Conservation (phyloP, 148 eudicot species). For the Rhododendron kiyosumense region DNA sequence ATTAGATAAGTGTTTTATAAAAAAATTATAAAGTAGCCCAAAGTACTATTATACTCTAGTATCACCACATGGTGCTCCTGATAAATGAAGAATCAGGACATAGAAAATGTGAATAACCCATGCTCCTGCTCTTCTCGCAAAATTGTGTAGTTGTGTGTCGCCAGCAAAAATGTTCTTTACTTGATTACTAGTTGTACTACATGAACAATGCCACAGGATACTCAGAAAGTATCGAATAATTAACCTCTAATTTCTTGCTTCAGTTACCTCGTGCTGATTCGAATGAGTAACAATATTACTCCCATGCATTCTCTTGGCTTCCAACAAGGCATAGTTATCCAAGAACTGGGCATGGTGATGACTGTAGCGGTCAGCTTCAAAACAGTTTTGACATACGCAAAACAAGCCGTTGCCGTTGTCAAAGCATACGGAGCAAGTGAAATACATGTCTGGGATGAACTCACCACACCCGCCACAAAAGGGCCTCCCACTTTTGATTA, state of each 20-base stretch:
- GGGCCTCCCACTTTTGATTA: slow-evolving; percentile 20
- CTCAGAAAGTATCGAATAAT: neutral
- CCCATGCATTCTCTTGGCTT: neutral
- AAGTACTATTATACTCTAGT: too few relatives aligned
- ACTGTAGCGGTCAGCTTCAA: neutral
- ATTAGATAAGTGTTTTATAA: too few relatives aligned
- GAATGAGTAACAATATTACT: neutral
- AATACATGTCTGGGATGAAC: slow-evolving; percentile 2
- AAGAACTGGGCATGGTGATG: slow-evolving; percentile 16
- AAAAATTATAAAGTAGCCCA: too few relatives aligned
- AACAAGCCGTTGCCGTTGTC: neutral
- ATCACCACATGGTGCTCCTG: too few relatives aligned
- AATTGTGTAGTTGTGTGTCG: too few relatives aligned
- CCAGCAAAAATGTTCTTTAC: too few relatives aligned
- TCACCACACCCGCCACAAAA: slow-evolving; percentile 8
- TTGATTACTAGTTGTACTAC: too few relatives aligned
- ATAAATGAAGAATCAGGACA: too few relatives aligned
- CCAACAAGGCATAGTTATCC: slow-evolving; percentile 21
- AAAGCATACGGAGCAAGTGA: slow-evolving; percentile 11
- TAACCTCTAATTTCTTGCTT: neutral
- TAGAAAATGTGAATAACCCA: too few relatives aligned
- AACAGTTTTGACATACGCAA: slow-evolving; percentile 10
- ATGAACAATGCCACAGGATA: too few relatives aligned
- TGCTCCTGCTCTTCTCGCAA: too few relatives aligned
- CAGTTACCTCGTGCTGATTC: neutral